These are phyloP conservation scores for Melanomma pulvis-pyrius DNA, from an alignment of 495 filamentous ascomycete genomes.

Conservation along the genomic window DNA sequence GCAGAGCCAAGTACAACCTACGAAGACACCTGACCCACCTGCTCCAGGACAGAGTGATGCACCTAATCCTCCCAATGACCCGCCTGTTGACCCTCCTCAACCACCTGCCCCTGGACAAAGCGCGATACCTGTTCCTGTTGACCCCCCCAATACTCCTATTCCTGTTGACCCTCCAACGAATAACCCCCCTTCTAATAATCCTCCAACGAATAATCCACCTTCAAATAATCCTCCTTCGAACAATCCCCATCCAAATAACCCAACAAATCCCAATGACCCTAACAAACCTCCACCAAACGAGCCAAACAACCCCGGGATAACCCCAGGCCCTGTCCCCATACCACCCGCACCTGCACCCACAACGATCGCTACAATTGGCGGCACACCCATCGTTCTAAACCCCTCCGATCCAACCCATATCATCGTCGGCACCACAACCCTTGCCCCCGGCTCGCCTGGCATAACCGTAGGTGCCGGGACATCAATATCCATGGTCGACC, in stretches of 20 bases:
- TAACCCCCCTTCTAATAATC: background rate
- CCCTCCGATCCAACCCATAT: background rate
- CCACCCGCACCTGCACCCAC: constrained; percentile 11
- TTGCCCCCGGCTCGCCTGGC: constrained; percentile 14
- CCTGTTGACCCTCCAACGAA: background rate
- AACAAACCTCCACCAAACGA: background rate
- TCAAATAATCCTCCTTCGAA: background rate
- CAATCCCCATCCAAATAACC: constrained; percentile 1
- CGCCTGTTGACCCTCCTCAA: background rate
- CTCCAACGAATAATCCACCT: background rate
- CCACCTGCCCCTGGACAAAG: background rate
- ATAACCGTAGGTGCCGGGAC: constrained; percentile 15
- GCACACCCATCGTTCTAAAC: constrained; percentile 7
- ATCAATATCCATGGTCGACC: constrained; percentile 17
- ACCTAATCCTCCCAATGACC: too few species aligned
- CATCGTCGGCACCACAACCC: constrained; percentile 11
- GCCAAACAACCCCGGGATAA: constrained; percentile 1
- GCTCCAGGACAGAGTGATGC: background rate
- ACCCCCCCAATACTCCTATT: background rate
- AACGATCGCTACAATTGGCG: constrained; percentile 22
- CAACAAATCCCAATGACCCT: background rate
- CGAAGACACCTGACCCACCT: background rate
- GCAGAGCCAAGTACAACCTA: constrained; percentile 3
- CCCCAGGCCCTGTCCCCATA: background rate
- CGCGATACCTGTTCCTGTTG: background rate